Evolutionary conservation across 2,329 filamentous ascomycete species (phyloP).

Genomic region (Aureobasidium zeae): DNA sequence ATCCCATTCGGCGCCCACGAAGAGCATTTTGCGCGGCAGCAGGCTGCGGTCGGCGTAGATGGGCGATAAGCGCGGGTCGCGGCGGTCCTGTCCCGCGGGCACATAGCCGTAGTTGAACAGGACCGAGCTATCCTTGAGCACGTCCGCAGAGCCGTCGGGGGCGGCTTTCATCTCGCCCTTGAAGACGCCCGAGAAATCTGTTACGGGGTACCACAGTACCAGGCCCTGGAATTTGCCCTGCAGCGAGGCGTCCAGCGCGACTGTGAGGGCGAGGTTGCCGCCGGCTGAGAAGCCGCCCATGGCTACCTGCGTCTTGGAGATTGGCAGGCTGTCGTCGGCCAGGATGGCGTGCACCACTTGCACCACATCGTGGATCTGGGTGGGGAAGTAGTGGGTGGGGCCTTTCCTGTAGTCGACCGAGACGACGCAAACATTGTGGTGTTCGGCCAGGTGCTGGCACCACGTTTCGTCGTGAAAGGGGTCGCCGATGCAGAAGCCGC

Average conservation of each 20-base stretch:
- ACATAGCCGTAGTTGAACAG: slow-evolving; percentile 10
- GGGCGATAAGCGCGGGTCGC: not conserved
- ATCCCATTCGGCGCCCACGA: slow-evolving; percentile 10
- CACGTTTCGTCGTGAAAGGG: slow-evolving; percentile 1
- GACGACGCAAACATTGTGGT: not conserved
- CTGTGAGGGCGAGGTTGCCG: slow-evolving; percentile 3
- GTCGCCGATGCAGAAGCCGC: slow-evolving; percentile 3
- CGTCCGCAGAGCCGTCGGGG: not conserved
- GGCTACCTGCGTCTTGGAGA: not conserved
- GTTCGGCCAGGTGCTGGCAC: not conserved
- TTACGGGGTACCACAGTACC: slow-evolving; percentile 5
- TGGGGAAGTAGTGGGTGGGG: not conserved
- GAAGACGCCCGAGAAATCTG: not conserved
- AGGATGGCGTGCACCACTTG: not conserved
- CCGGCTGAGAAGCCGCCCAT: slow-evolving; percentile 10
- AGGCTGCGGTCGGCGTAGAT: not conserved
- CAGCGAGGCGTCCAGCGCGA: not conserved
- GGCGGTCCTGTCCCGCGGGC: not conserved
- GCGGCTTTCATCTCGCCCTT: not conserved
- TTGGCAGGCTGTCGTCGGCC: not conserved
- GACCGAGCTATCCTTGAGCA: not conserved
- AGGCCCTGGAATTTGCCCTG: not conserved
- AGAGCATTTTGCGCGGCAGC: not conserved
- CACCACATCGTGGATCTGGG: not conserved
- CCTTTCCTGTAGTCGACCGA: slow-evolving; percentile 2